These are phyloP conservation scores for Linum lewisii DNA, from an alignment of 345 rosid species.

Conservation along the genomic window DNA sequence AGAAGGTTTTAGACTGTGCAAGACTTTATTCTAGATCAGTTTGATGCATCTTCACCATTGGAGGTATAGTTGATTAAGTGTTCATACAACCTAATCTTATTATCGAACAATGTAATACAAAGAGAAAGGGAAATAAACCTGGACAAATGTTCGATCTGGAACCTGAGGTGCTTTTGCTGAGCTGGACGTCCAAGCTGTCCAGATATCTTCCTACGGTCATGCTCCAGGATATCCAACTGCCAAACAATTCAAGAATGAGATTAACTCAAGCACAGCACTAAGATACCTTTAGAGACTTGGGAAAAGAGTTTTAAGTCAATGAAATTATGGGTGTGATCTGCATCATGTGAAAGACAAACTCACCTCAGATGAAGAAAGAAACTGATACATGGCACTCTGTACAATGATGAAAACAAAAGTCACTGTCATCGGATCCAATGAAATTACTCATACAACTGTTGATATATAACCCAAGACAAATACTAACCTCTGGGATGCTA, in stretches of 20 bases:
- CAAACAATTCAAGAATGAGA: slow-evolving; percentile 14
- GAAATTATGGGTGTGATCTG: neutral
- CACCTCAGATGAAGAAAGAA: slow-evolving; percentile 73
- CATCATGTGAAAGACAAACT: slow-evolving; percentile 17
- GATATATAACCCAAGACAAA: slow-evolving; percentile 4
- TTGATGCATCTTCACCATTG: too few species aligned
- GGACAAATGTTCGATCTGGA: slow-evolving; percentile 16
- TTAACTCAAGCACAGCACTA: neutral
- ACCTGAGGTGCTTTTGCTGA: slow-evolving; percentile 21
- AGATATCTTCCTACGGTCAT: slow-evolving; percentile 59
- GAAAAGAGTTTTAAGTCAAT: neutral
- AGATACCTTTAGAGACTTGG: neutral
- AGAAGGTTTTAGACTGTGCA: too few species aligned
- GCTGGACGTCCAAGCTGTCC: slow-evolving; percentile 42
- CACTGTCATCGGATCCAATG: slow-evolving; percentile 4
- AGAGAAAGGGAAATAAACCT: slow-evolving; percentile 20
- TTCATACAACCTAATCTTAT: too few species aligned
- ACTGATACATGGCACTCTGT: slow-evolving; percentile 85
- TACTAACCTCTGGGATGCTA: slow-evolving; percentile 65
- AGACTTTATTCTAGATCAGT: too few species aligned
- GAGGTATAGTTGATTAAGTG: too few species aligned
- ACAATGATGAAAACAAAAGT: slow-evolving; percentile 18
- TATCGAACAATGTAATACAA: neutral
- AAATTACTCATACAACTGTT: neutral
- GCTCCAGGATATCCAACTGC: slow-evolving; percentile 58